Evolutionary conservation across 1,284 basidiomycete genomes (phyloP).

Genomic region (Cryptococcus sp.): DNA sequence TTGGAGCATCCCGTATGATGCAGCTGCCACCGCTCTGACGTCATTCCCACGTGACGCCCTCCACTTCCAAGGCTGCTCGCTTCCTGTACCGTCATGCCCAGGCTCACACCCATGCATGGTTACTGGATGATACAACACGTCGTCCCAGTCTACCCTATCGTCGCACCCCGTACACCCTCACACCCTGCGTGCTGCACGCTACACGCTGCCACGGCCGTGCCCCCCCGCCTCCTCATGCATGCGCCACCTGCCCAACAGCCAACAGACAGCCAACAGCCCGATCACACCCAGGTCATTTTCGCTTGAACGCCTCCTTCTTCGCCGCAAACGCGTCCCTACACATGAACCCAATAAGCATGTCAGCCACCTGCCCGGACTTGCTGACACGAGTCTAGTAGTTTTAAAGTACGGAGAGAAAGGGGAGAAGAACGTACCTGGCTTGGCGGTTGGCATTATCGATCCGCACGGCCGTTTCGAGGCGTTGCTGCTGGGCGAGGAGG

Average conservation of each 20-base stretch:
- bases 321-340: conserved; percentile 6
- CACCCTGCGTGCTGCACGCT: too few relatives aligned
- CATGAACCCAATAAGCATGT: neutral
- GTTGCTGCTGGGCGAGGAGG: neutral
- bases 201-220: too few relatives aligned
- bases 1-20: neutral
- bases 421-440: too few relatives aligned
- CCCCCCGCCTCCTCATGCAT: too few relatives aligned
- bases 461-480: neutral
- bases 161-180: too few relatives aligned
- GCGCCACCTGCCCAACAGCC: too few relatives aligned
- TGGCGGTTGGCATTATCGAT: neutral
- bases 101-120: neutral
- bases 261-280: neutral
- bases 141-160: too few relatives aligned
- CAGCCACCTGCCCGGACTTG: neutral
- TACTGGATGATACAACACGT: too few relatives aligned
- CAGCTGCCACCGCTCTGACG: conserved; percentile 2
- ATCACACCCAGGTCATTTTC: neutral
- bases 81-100: too few relatives aligned
- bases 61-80: too few relatives aligned
- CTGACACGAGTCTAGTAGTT: too few relatives aligned
- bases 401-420: too few relatives aligned
- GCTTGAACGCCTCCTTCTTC: conserved; percentile 2
- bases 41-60: neutral